These are phyloP conservation scores for Omphalea diandra DNA, from an alignment of 441 rosid species.

Conservation along the genomic window DNA sequence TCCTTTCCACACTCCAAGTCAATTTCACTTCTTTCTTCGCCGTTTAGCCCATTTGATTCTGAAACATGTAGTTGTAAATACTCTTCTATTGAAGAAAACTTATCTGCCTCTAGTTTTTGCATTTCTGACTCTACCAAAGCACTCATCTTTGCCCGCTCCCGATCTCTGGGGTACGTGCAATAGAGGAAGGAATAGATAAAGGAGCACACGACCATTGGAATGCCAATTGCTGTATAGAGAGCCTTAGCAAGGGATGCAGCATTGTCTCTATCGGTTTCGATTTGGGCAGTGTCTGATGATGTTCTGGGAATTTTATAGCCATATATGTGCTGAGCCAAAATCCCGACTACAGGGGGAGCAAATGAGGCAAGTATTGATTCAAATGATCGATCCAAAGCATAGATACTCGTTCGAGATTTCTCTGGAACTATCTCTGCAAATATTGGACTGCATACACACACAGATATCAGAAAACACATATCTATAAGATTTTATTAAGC, in stretches of 20 bases:
- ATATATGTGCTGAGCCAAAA: constrained; percentile 42
- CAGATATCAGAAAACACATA: neutral
- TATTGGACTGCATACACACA: constrained; percentile 44
- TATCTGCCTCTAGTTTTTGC: constrained; percentile 30
- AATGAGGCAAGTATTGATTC: constrained; percentile 41
- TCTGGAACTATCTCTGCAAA: constrained; percentile 55
- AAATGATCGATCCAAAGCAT: constrained; percentile 46
- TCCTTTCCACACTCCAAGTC: constrained; percentile 28
- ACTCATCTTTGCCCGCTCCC: constrained; percentile 40
- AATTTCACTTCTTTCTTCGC: constrained; percentile 22
- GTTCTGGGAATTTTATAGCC: constrained; percentile 38
- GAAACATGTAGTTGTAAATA: constrained; percentile 1
- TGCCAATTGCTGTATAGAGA: constrained; percentile 37
- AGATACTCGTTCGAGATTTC: constrained; percentile 48
- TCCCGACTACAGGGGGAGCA: constrained; percentile 47
- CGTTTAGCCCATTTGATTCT: constrained; percentile 13
- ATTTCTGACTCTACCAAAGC: constrained; percentile 41
- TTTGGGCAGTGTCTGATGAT: constrained; percentile 17
- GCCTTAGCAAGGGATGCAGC: constrained; percentile 48
- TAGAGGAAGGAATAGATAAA: constrained; percentile 46
- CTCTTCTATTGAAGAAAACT: constrained; percentile 5
- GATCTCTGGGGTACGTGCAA: constrained; percentile 41
- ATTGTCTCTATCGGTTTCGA: constrained; percentile 38
- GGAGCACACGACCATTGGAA: constrained; percentile 44
- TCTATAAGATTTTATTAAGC: neutral